Conservation (phyloP, 179 eudicot genomes). For the Patellifolia procumbens region DNA sequence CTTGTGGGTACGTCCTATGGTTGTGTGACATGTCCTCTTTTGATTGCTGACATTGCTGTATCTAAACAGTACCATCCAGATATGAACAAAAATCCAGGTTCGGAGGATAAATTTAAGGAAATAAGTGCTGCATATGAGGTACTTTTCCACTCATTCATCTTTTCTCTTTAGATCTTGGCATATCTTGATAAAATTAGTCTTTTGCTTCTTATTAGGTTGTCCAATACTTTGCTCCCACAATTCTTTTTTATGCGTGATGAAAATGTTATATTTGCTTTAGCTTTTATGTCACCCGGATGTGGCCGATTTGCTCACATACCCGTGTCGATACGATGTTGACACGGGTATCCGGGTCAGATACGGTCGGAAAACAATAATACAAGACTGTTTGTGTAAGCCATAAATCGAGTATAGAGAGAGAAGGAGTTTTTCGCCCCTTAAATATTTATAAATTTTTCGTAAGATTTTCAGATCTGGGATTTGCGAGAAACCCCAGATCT, state of each 20-base stretch:
- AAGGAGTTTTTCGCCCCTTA: too few relatives aligned
- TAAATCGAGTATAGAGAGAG: too few relatives aligned
- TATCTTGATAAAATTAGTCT: constrained; percentile 1
- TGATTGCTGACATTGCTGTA: constrained; percentile 8
- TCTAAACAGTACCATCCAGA: constrained; percentile 86
- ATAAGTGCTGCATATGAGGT: constrained; percentile 98
- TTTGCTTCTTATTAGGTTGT: not conserved
- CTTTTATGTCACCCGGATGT: too few relatives aligned
- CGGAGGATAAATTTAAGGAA: constrained; percentile 94
- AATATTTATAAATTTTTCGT: too few relatives aligned
- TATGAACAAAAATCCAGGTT: constrained; percentile 65
- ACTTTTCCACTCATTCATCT: constrained; percentile 8
- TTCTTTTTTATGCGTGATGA: not conserved
- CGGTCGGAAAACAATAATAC: too few relatives aligned
- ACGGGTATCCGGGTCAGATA: too few relatives aligned
- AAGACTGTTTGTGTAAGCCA: too few relatives aligned
- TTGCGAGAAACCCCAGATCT: too few relatives aligned
- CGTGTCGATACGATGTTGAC: too few relatives aligned
- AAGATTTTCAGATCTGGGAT: too few relatives aligned
- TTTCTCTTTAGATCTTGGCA: not conserved
- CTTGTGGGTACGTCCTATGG: not conserved
- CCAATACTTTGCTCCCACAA: not conserved
- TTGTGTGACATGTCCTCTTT: not conserved
- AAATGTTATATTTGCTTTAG: not conserved
- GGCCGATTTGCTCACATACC: too few relatives aligned